A percentile compares a stretch with the other conserved stretches of the same genome.
phyloP scores from a whole-genome alignment of 305 asterid genomes.

The Fraxinus albicans region DNA sequence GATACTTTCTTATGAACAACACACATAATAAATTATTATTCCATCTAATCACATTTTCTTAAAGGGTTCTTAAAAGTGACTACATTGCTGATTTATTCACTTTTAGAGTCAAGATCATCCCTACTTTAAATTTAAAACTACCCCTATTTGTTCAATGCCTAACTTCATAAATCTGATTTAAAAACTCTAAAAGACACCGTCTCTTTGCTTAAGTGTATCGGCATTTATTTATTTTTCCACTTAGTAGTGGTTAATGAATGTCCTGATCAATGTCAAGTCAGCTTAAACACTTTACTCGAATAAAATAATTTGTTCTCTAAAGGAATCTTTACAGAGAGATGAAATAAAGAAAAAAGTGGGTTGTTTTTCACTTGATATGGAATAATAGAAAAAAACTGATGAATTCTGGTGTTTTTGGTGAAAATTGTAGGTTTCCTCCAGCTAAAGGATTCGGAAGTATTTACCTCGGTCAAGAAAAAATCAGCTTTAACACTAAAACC shows the following conservation, averaged over 20 bases:
- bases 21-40: constrained; percentile 1
- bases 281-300: neutral
- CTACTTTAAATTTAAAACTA: constrained; percentile 23
- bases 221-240: constrained; percentile 26
- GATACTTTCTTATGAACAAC: neutral
- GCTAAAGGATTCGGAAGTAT: constrained; percentile 57
- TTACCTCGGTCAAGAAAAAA: constrained; percentile 35
- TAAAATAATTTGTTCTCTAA: constrained; percentile 1
- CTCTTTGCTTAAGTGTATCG: constrained; percentile 25
- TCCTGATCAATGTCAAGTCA: constrained; percentile 16
- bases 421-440: constrained; percentile 63
- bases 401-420: neutral
- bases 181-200: constrained; percentile 2
- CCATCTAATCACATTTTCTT: neutral
- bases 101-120: constrained; percentile 19
- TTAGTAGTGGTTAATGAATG: constrained; percentile 18
- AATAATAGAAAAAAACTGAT: neutral
- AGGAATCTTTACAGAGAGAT: neutral
- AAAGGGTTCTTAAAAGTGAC: constrained; percentile 5
- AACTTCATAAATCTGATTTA: constrained; percentile 11
- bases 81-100: constrained; percentile 23
- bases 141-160: constrained; percentile 14
- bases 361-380: neutral
- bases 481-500: constrained; percentile 26
- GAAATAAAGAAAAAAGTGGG: neutral